Percentiles rank a stretch among this genome's conserved stretches.
Conservation (phyloP, 768 basidiomycete genomes). For the Nevesoporus exiguus region DNA sequence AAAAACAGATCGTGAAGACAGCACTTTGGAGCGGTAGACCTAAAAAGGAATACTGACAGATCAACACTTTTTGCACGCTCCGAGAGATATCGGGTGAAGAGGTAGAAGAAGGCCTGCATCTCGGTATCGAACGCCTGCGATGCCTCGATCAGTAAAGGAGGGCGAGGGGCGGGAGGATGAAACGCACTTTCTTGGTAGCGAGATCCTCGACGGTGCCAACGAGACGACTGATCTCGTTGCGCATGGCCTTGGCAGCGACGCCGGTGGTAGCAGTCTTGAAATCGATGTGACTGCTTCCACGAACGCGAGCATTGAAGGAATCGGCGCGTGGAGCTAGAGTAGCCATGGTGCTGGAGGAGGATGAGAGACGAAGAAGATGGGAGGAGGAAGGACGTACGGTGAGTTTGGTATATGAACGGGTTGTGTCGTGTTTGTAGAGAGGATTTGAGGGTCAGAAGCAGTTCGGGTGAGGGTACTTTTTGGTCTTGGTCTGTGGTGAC, state of each 20-base stretch:
- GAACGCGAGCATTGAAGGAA: slow-evolving; percentile 66
- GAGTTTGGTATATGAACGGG: slow-evolving; percentile 55
- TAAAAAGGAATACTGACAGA: slow-evolving; percentile 49
- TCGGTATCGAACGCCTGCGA: slow-evolving; percentile 68
- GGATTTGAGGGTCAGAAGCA: slow-evolving; percentile 48
- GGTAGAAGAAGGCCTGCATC: slow-evolving; percentile 81
- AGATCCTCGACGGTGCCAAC: slow-evolving; percentile 81
- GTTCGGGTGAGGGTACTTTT: slow-evolving; percentile 43
- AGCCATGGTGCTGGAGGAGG: slow-evolving; percentile 45
- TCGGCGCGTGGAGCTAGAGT: slow-evolving; percentile 59
- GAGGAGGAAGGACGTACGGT: slow-evolving; percentile 28
- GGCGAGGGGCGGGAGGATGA: not conserved
- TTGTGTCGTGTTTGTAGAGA: slow-evolving; percentile 62
- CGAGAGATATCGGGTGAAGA: slow-evolving; percentile 76
- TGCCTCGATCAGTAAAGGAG: slow-evolving; percentile 17
- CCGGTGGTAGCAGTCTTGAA: slow-evolving; percentile 98
- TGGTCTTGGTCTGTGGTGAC: slow-evolving; percentile 60
- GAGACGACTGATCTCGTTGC: slow-evolving; percentile 95
- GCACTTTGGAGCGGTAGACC: not conserved
- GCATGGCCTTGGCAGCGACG: slow-evolving; percentile 93
- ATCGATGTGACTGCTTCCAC: slow-evolving; percentile 82
- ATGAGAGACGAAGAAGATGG: slow-evolving; percentile 12
- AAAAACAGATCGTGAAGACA: not conserved
- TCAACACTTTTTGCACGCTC: slow-evolving; percentile 66
- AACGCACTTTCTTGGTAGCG: slow-evolving; percentile 71